These are phyloP conservation scores for Bothriochloa decipiens DNA, from an alignment of 176 grass and related monocot genomes.

Conservation along the genomic window DNA sequence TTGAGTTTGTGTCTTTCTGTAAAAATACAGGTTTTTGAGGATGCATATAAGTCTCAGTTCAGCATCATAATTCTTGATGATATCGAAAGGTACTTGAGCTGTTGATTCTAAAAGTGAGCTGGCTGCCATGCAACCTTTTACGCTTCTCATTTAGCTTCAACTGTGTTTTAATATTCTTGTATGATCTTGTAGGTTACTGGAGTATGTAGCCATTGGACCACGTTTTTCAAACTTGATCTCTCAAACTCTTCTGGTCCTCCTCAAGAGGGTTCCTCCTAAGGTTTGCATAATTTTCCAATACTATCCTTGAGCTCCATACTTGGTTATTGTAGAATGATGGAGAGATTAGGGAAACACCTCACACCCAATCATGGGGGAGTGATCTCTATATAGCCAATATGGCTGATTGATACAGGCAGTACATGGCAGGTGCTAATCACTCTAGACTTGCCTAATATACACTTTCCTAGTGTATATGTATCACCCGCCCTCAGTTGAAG, in stretches of 20 bases:
- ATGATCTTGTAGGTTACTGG: slow-evolving; percentile 71
- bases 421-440: too few relatives aligned
- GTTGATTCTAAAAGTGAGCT: slow-evolving; percentile 2
- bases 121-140: neutral
- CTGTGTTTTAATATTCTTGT: slow-evolving; percentile 13
- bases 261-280: slow-evolving; percentile 95
- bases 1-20: slow-evolving; percentile 4
- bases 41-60: slow-evolving; percentile 96
- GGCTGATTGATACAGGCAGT: too few relatives aligned
- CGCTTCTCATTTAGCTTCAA: slow-evolving; percentile 19
- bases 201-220: slow-evolving; percentile 93
- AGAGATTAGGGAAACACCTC: too few relatives aligned
- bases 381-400: too few relatives aligned
- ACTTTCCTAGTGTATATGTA: too few relatives aligned
- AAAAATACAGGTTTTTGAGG: slow-evolving; percentile 92
- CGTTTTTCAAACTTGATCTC: slow-evolving; percentile 93
- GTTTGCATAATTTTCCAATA: slow-evolving; percentile 41
- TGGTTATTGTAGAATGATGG: neutral
- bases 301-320: slow-evolving; percentile 11
- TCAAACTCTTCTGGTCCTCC: slow-evolving; percentile 83
- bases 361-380: too few relatives aligned
- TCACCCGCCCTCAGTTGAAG: too few relatives aligned
- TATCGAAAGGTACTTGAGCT: slow-evolving; percentile 67
- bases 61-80: slow-evolving; percentile 99
- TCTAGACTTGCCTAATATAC: too few relatives aligned